Evolutionary conservation across 164 flowering plant species (phyloP).

Genomic region (grape (Vitis vinifera)): DNA sequence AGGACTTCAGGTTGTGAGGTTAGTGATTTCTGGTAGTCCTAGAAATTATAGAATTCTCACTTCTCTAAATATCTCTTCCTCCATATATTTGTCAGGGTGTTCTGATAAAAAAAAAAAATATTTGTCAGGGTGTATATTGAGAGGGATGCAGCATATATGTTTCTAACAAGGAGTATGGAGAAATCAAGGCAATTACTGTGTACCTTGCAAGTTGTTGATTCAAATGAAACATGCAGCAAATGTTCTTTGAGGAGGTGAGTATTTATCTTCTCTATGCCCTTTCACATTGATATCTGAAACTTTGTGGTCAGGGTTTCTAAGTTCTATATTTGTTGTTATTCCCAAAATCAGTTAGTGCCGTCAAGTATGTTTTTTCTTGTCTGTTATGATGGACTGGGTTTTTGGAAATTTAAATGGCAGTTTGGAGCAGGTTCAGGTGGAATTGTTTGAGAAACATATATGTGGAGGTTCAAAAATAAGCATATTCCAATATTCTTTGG

Average conservation of each 20-base stretch:
- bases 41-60: background rate
- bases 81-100: constrained; percentile 35
- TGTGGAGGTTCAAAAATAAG: constrained; percentile 51
- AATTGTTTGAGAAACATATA: constrained; percentile 49
- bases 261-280: background rate
- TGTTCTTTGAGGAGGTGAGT: constrained; percentile 50
- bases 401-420: constrained; percentile 58
- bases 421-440: constrained; percentile 76
- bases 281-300: constrained; percentile 9
- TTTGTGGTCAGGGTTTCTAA: background rate
- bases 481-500: constrained; percentile 68
- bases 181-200: constrained; percentile 48
- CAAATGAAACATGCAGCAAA: constrained; percentile 13
- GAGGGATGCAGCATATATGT: constrained; percentile 36
- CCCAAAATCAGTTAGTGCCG: background rate
- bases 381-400: constrained; percentile 26
- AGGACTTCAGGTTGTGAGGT: constrained; percentile 74
- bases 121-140: constrained; percentile 47
- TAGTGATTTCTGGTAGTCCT: constrained; percentile 24
- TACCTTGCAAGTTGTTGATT: constrained; percentile 35
- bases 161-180: constrained; percentile 52
- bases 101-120: no score
- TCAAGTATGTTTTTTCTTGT: constrained; percentile 4
- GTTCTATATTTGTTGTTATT: background rate
- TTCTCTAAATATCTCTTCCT: constrained; percentile 1